phyloP scores from a whole-genome alignment of 192 early-diverging fungal genomes.

The Umbelopsis sp. region DNA sequence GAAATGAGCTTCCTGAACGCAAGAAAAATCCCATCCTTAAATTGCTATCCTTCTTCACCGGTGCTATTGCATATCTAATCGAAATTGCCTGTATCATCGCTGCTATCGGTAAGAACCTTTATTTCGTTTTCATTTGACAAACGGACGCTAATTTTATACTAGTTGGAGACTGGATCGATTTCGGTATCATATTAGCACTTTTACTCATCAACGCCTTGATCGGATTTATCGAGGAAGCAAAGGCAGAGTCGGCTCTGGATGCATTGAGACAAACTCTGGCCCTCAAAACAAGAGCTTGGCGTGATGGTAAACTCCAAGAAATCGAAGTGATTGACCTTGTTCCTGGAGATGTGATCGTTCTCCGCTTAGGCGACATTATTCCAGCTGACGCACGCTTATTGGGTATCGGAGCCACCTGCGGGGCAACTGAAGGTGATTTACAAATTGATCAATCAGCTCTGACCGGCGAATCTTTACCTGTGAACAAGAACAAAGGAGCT shows the following conservation, averaged over 20 bases:
- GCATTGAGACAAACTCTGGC: slow-evolving; percentile 90
- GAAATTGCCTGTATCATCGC: slow-evolving; percentile 83
- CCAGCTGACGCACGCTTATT: slow-evolving; percentile 87
- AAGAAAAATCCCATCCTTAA: slow-evolving; percentile 82
- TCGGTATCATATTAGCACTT: slow-evolving; percentile 75
- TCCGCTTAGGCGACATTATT: slow-evolving; percentile 90
- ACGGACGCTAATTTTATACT: neutral
- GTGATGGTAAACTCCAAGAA: slow-evolving; percentile 73
- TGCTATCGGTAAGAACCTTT: slow-evolving; percentile 45
- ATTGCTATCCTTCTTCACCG: slow-evolving; percentile 82
- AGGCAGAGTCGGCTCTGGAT: slow-evolving; percentile 89
- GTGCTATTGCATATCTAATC: slow-evolving; percentile 84
- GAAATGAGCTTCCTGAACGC: slow-evolving; percentile 77
- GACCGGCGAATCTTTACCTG: slow-evolving; percentile 90
- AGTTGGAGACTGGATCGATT: slow-evolving; percentile 62
- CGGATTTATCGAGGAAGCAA: slow-evolving; percentile 89
- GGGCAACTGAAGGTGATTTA: slow-evolving; percentile 74
- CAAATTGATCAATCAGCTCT: slow-evolving; percentile 91
- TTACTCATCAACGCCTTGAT: slow-evolving; percentile 84
- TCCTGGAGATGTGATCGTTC: slow-evolving; percentile 86
- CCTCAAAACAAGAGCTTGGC: slow-evolving; percentile 77
- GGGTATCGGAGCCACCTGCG: slow-evolving; percentile 72
- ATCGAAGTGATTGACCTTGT: slow-evolving; percentile 73
- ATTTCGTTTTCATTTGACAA: neutral
- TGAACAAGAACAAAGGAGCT: slow-evolving; percentile 76